phyloP scores from a whole-genome alignment of 2,329 filamentous ascomycete genomes.

The Alternaria alternata region DNA sequence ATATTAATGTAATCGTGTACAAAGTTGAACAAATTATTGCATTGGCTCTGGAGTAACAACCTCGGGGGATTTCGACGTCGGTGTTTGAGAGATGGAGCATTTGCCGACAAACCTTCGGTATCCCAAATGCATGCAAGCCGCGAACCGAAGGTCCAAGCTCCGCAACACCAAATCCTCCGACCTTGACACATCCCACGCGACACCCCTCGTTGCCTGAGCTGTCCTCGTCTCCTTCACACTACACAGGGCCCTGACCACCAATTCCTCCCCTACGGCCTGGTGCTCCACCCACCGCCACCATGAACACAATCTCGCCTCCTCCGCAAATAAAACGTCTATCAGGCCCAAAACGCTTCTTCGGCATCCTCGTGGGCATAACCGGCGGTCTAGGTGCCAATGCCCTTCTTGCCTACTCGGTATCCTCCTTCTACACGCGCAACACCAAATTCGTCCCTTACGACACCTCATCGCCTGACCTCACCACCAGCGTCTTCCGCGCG shows the following conservation, averaged over 20 bases:
- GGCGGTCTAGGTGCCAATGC: constrained; percentile 42
- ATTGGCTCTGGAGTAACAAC: neutral
- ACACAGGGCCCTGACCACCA: neutral
- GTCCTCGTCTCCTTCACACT: neutral
- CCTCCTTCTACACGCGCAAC: constrained; percentile 46
- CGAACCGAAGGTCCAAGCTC: constrained; percentile 24
- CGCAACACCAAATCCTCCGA: constrained; percentile 15
- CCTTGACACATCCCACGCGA: constrained; percentile 2
- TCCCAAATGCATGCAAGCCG: constrained; percentile 19
- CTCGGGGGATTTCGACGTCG: neutral
- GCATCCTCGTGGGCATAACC: constrained; percentile 42
- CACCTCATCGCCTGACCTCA: constrained; percentile 36
- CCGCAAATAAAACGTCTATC: constrained; percentile 43
- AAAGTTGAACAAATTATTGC: neutral
- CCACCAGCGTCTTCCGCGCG: constrained; percentile 26
- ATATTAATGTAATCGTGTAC: neutral
- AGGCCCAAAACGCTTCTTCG: constrained; percentile 39
- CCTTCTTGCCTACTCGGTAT: constrained; percentile 45
- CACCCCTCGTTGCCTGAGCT: neutral
- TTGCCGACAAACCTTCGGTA: constrained; percentile 17
- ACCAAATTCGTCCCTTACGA: constrained; percentile 50
- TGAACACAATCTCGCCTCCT: constrained; percentile 49
- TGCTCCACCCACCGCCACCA: constrained; percentile 11
- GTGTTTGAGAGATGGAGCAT: constrained; percentile 4
- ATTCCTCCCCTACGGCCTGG: neutral